phyloP scores from a whole-genome alignment of 2,329 filamentous ascomycete species.

The Blastomyces percursus region DNA sequence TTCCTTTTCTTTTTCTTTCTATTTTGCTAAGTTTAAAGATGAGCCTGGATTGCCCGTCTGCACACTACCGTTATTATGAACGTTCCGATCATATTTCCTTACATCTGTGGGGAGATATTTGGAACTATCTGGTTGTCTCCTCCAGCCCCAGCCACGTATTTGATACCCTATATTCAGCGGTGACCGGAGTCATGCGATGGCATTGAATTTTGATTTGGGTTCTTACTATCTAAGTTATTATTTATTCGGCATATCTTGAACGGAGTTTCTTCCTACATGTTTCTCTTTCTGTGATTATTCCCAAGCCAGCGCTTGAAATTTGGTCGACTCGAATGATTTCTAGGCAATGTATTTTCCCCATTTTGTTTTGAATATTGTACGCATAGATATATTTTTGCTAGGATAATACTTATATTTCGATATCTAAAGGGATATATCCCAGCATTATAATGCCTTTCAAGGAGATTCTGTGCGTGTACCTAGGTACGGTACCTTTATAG shows the following conservation, averaged over 20 bases:
- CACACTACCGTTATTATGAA: neutral
- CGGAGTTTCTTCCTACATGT: neutral
- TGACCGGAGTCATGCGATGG: neutral
- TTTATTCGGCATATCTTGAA: neutral
- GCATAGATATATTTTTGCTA: neutral
- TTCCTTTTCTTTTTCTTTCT: neutral
- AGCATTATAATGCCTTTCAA: neutral
- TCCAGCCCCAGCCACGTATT: neutral
- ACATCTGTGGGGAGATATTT: neutral
- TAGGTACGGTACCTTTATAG: neutral
- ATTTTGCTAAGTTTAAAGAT: neutral
- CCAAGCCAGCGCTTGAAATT: neutral
- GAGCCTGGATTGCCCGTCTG: neutral
- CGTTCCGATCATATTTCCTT: neutral
- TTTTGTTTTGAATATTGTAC: neutral
- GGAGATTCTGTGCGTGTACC: neutral
- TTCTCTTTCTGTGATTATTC: neutral
- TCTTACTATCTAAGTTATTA: neutral
- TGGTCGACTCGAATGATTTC: neutral
- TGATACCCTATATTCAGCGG: slow-evolving; percentile 2
- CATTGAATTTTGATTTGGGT: neutral
- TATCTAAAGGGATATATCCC: neutral
- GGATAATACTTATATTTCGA: neutral
- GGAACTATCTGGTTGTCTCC: neutral
- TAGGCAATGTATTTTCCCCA: neutral